phyloP scores from a whole-genome alignment of 2,329 filamentous ascomycete species.

The Aspergillus pseudoterreus region DNA sequence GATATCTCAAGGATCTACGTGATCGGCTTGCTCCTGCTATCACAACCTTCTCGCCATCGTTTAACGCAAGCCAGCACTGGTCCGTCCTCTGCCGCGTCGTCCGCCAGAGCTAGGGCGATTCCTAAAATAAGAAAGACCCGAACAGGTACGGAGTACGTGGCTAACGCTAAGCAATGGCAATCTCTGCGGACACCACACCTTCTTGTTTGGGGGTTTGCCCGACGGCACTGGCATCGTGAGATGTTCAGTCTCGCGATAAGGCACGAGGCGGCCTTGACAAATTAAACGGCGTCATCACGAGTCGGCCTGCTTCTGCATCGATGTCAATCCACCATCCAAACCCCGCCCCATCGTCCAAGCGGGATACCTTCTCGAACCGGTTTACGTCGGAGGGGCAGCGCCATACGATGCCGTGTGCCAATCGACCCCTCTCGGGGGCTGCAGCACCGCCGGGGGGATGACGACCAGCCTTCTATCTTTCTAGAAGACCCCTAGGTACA shows the following conservation, averaged over 20 bases:
- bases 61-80: background rate
- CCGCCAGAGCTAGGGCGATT: background rate
- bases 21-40: slow-evolving; percentile 10
- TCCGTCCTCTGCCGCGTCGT: background rate
- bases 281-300: slow-evolving; percentile 9
- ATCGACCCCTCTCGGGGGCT: slow-evolving; percentile 14
- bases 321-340: slow-evolving; percentile 7
- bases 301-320: slow-evolving; percentile 9
- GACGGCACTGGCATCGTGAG: slow-evolving; percentile 7
- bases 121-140: slow-evolving; percentile 1
- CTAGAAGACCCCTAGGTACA: slow-evolving; percentile 16
- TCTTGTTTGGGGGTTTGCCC: slow-evolving; percentile 11
- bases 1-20: slow-evolving; percentile 12
- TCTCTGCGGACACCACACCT: slow-evolving; percentile 1
- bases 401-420: slow-evolving; percentile 12
- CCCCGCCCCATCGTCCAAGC: slow-evolving; percentile 10
- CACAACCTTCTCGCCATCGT: background rate
- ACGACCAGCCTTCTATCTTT: slow-evolving; percentile 14
- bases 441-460: slow-evolving; percentile 7
- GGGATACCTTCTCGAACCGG: slow-evolving; percentile 11
- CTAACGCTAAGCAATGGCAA: no score
- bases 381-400: slow-evolving; percentile 13
- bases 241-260: slow-evolving; percentile 9
- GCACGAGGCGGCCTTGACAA: slow-evolving; percentile 9
- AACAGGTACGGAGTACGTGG: background rate